These are phyloP conservation scores for Suhomyces faveliae DNA, from an alignment of 805 yeast genomes.

Conservation along the genomic window DNA sequence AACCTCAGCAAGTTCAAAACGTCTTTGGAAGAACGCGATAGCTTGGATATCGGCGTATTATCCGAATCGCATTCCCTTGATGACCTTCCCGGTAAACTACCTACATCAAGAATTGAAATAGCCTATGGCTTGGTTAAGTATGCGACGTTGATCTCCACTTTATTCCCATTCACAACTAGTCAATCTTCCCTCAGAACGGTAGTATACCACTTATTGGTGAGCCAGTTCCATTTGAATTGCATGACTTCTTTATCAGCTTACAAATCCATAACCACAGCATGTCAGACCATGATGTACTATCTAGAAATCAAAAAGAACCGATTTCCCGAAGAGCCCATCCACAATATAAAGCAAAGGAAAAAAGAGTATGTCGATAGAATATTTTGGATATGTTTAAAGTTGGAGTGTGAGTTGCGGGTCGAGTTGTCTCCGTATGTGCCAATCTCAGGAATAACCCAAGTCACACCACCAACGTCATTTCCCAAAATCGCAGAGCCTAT, in stretches of 20 bases:
- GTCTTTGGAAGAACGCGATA: conserved; percentile 28
- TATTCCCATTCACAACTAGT: conserved; percentile 20
- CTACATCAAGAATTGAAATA: conserved; percentile 20
- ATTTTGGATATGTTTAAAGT: conserved; percentile 37
- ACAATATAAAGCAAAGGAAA: conserved; percentile 5
- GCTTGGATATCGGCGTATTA: conserved; percentile 21
- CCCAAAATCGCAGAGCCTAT: conserved; percentile 30
- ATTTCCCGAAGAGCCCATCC: conserved; percentile 5
- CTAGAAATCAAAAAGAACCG: conserved; percentile 18
- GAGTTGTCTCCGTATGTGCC: conserved; percentile 37
- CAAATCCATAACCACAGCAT: conserved; percentile 23
- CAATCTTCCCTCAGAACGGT: conserved; percentile 17
- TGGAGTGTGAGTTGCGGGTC: conserved; percentile 35
- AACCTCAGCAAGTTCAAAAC: conserved; percentile 27
- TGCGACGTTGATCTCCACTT: conserved; percentile 18
- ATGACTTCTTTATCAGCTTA: conserved; percentile 29
- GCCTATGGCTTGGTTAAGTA: conserved; percentile 23
- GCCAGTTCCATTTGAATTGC: conserved; percentile 27
- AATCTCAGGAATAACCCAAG: conserved; percentile 29
- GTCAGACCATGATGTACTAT: conserved; percentile 31
- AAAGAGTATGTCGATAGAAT: conserved; percentile 26
- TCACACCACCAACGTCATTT: conserved; percentile 31
- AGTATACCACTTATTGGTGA: conserved; percentile 21
- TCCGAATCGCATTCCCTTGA: conserved; percentile 7
- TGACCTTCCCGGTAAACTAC: conserved; percentile 8